Evolutionary conservation across 2,329 filamentous ascomycete species (phyloP).

Genomic region (Hypoxylon sp.): DNA sequence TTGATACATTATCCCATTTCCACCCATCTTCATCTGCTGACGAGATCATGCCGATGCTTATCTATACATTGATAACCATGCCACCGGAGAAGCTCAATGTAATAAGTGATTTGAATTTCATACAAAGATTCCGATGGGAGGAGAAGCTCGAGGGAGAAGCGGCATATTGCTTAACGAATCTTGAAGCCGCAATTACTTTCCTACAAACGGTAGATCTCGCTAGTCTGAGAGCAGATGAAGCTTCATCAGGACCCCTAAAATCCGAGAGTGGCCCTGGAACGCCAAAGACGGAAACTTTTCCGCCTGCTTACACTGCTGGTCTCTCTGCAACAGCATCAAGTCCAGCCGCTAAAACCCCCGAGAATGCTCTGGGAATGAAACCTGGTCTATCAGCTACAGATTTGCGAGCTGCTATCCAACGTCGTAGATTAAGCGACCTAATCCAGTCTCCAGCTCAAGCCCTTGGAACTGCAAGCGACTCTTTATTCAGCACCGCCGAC

Average conservation of each 20-base stretch:
- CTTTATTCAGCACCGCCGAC: conserved; percentile 88
- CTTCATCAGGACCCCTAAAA: conserved; percentile 77
- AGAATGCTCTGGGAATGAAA: conserved; percentile 53
- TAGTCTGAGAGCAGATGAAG: conserved; percentile 85
- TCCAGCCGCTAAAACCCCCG: conserved; percentile 54
- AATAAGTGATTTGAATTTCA: conserved; percentile 95
- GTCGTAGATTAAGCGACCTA: conserved; percentile 85
- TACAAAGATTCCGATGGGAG: conserved; percentile 89
- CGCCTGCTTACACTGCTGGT: conserved; percentile 68
- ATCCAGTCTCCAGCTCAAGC: conserved; percentile 88
- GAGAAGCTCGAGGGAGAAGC: conserved; percentile 92
- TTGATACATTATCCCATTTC: conserved; percentile 82
- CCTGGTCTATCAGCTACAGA: conserved; percentile 58
- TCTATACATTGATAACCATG: conserved; percentile 94
- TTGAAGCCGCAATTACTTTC: conserved; percentile 95
- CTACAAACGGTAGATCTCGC: conserved; percentile 95
- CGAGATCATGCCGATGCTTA: conserved; percentile 96
- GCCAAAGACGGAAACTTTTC: conserved; percentile 68
- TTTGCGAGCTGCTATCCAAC: conserved; percentile 63
- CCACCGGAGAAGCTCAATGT: conserved; percentile 88
- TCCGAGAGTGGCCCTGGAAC: conserved; percentile 63
- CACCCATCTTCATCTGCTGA: conserved; percentile 90
- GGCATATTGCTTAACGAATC: conserved; percentile 94
- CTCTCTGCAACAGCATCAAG: conserved; percentile 55
- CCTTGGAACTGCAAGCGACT: conserved; percentile 85